Conservation (phyloP, 495 filamentous ascomycete species). For the Penicillium antarcticum region DNA sequence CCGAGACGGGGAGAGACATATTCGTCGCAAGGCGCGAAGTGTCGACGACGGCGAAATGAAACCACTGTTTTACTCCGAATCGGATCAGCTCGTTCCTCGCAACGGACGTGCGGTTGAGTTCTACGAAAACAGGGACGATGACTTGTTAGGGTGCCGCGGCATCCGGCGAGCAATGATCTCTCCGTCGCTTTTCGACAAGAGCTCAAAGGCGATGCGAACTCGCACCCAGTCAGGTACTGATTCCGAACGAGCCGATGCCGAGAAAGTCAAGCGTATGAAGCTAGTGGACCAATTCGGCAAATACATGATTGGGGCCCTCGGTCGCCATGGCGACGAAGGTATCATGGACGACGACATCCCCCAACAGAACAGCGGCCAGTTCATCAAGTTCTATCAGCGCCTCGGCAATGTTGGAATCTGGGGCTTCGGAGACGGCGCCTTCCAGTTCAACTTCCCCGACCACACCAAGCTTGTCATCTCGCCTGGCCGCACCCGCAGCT, state of each 20-base stretch:
- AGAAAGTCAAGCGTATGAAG: constrained; percentile 69
- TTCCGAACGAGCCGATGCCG: constrained; percentile 55
- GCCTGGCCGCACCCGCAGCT: constrained; percentile 56
- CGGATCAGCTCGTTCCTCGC: constrained; percentile 64
- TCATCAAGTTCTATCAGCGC: constrained; percentile 85
- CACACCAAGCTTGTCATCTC: constrained; percentile 91
- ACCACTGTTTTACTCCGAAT: constrained; percentile 53
- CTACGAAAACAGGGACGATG: constrained; percentile 68
- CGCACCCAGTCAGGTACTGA: constrained; percentile 51
- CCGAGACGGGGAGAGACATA: constrained; percentile 55
- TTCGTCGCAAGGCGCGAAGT: constrained; percentile 49
- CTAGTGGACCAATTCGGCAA: constrained; percentile 91
- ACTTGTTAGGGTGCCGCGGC: constrained; percentile 43
- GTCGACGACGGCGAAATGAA: constrained; percentile 53
- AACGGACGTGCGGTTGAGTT: constrained; percentile 67
- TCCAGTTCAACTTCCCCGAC: constrained; percentile 97
- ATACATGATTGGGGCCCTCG: constrained; percentile 75
- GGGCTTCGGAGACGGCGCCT: constrained; percentile 83
- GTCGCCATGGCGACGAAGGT: constrained; percentile 45
- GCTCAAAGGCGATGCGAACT: constrained; percentile 37
- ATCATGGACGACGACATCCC: constrained; percentile 25
- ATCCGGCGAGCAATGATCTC: constrained; percentile 60
- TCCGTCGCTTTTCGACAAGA: constrained; percentile 53
- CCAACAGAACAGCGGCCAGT: constrained; percentile 48
- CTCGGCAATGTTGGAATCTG: constrained; percentile 84